Evolutionary conservation across 2,329 filamentous ascomycete species (phyloP), one percentile per base, ranked within the genome.

Genomic region (Pyricularia grisea): DNA sequence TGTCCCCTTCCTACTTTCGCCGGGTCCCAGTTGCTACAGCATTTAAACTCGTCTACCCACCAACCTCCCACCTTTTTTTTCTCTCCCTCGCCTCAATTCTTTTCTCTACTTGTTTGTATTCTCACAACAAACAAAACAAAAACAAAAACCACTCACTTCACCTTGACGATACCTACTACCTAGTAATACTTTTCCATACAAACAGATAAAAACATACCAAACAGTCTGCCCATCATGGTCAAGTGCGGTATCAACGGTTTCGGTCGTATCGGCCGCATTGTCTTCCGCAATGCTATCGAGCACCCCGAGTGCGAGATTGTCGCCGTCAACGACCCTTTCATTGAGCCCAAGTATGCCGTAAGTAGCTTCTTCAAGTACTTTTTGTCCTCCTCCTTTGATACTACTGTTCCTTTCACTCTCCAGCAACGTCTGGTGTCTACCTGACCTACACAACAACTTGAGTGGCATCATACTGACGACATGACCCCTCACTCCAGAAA

Each of bases 241-340:
- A 88, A 96, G 89, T 92, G 96, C 81, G 93, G 93, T 83, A 97
- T 97, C 91, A 98, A 97, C 91, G 94, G 95, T 83, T 99, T 99
- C 88, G 95, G 95, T 86, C 94, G 95, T 84, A 99, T 99, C 84
- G 95, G 95, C 79, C 92, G 95, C 83, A 97, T 99, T 82, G 90
- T 98, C 87, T 95, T 98, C 92, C 93, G 94, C 86, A 98, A 97
- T 87, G 92, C 94, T 78, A 81, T 96, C 80, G 91, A 96, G 89
- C 91, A 94, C 85, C 83, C 87, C 77, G 91, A 96, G 71, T 92
- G 98, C 80, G 88, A 97, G 78, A 87, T 99, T 78, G 93, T 97
- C 78, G 94, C 95, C 77, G 93, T 97, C 85, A 98, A 99, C 88
- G 95, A 98, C 83, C 95, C 95, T 77, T 98, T 99, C 91, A 98